phyloP scores from a whole-genome alignment of 1,139 yeast species.

The Ogataea hybrid region DNA sequence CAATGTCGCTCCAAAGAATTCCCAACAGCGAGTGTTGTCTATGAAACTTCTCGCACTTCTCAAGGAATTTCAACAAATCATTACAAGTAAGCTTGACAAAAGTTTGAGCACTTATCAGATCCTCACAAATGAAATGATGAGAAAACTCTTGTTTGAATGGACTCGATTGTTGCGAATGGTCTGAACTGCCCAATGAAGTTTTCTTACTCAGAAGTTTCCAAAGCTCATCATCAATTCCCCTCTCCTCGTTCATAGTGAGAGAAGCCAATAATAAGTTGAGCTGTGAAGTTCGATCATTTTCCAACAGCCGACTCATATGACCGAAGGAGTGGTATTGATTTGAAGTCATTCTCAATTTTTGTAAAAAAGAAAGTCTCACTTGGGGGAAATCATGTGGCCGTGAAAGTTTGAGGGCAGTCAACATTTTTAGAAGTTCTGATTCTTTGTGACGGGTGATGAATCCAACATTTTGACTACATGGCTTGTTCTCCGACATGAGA shows the following conservation, averaged over 20 bases:
- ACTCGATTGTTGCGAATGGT: slow-evolving; percentile 7
- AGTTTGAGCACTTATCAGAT: no score
- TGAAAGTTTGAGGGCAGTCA: background rate
- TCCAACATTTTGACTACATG: background rate
- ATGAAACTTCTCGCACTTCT: no score
- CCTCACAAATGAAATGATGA: no score
- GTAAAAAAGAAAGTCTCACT: background rate
- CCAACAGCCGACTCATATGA: background rate
- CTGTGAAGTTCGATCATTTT: slow-evolving; percentile 37
- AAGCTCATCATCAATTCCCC: background rate
- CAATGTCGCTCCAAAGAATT: no score
- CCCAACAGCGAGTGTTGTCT: no score
- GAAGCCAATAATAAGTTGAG: slow-evolving; percentile 37
- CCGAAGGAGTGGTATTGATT: no score
- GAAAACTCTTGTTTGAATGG: no score
- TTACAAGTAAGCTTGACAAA: no score
- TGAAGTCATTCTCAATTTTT: background rate
- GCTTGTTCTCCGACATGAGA: background rate
- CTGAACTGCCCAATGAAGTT: slow-evolving; percentile 15
- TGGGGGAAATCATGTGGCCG: slow-evolving; percentile 1
- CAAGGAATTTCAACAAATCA: no score
- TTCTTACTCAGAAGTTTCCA: background rate
- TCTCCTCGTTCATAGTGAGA: background rate
- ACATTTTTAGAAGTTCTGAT: background rate
- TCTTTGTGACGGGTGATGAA: background rate